These are phyloP conservation scores for Hortaea werneckii DNA, from an alignment of 2,329 filamentous ascomycete genomes.

Conservation along the genomic window DNA sequence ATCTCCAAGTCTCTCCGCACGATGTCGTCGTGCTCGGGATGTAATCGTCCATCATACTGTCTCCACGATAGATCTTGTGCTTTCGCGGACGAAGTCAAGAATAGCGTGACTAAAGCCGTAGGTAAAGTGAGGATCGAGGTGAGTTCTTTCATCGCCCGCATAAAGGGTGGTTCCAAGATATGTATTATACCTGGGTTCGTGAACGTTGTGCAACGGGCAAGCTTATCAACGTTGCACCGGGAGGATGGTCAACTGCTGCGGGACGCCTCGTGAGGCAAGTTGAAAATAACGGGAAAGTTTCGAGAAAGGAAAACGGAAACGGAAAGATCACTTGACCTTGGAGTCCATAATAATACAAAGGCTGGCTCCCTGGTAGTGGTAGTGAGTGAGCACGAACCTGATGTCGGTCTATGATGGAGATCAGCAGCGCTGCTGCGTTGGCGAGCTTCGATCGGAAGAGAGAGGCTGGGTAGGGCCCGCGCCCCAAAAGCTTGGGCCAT, in stretches of 20 bases:
- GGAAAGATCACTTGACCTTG: conserved; percentile 2
- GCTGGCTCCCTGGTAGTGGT: neutral
- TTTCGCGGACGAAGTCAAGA: conserved; percentile 4
- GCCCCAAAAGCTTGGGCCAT: no score
- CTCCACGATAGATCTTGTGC: conserved; percentile 16
- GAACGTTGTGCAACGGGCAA: neutral
- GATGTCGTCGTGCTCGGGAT: conserved; percentile 35
- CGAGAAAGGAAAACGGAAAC: neutral
- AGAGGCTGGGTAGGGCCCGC: no score
- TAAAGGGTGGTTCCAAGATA: neutral
- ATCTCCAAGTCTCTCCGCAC: conserved; percentile 33
- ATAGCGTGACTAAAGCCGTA: conserved; percentile 13
- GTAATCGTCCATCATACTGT: neutral
- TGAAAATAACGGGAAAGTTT: neutral
- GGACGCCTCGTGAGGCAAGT: neutral
- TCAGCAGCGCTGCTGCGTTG: neutral
- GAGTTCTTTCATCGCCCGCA: conserved; percentile 12
- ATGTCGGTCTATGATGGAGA: conserved; percentile 1
- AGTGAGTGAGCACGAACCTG: conserved; percentile 3
- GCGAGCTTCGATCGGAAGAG: no score
- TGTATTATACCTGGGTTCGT: neutral
- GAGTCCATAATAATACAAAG: conserved; percentile 1
- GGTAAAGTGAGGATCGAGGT: conserved; percentile 16
- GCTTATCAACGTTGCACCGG: neutral
- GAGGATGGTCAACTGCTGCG: neutral